Evolutionary conservation across 2,329 filamentous ascomycete genomes (phyloP), one percentile per base, ranked within the genome.

Genomic region (Colletotrichum sidae): DNA sequence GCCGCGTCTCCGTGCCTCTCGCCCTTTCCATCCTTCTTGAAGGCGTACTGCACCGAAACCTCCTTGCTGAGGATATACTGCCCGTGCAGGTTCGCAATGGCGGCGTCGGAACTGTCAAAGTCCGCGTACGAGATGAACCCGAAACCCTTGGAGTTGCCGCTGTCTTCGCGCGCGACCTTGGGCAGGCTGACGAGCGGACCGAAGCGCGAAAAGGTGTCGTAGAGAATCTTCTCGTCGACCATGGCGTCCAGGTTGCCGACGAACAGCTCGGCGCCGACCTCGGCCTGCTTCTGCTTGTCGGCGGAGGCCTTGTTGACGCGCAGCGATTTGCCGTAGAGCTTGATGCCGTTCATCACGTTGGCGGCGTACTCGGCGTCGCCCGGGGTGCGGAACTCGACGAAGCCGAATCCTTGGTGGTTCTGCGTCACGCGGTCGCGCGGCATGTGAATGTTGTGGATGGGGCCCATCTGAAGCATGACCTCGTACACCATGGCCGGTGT

Each of bases 21-120:
- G 72, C 95, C 95, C 81, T 97, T 97, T 71, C 96, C 96, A 74
- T 99, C 96, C 80, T 98, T 98, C 85, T 99, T 99, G 86, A 97
- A 98, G 44, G 96, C 96, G 78, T 98, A 99, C 79, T 98, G 95
- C 49, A 99, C 96, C 3, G 92, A 92, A 72, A 98, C 91, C 78
- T 97, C 92, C 81, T 97, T 97, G 84, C 96, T 97, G 84, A 97
- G 94, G 67, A 99, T 88, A 79, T 96, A 98, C 81, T 98, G 94
- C 55, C 93, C 93, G 76, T 97, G 92, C 91, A 99, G 94, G 76
- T 95, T 96, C 70, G 90, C 86, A 68, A 97, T 93, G 46, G 96
- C 94, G 68, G 93, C 91, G 74, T 99, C 96, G 10, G 93, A 96
- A 71, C 93, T 92, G 74, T 98, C 96, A 76, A 99, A 99, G 74